A percentile compares a stretch with the other conserved stretches of the same genome.
Conservation (phyloP, 352 stramenopile species). For the Blastocystis sp. region DNA sequence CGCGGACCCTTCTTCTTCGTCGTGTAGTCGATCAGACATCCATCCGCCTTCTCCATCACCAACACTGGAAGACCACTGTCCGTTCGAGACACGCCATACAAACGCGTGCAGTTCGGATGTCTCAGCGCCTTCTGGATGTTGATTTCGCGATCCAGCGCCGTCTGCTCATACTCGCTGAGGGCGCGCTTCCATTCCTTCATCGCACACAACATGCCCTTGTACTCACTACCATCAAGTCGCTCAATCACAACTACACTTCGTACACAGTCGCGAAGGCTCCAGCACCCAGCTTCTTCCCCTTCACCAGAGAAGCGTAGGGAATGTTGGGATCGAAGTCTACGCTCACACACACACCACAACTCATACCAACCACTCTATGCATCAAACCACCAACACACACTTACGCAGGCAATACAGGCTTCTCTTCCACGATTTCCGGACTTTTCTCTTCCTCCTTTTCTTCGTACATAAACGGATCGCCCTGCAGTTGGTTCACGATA, state of each 20-base stretch:
- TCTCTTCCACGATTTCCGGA: not conserved
- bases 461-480: not conserved
- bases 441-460: not conserved
- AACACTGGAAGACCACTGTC: not conserved
- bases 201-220: not conserved
- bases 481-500: slow-evolving; percentile 27
- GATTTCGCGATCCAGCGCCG: slow-evolving; percentile 10
- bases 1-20: not conserved
- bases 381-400: not conserved
- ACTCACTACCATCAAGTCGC: not conserved
- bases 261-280: slow-evolving; percentile 15
- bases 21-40: not conserved
- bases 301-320: not conserved
- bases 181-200: slow-evolving; percentile 13
- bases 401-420: not conserved
- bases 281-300: slow-evolving; percentile 5
- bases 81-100: slow-evolving; percentile 22
- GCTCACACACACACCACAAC: not conserved
- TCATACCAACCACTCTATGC: not conserved
- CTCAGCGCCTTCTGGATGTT: slow-evolving; percentile 22
- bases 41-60: slow-evolving; percentile 24
- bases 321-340: slow-evolving; percentile 6
- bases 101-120: slow-evolving; percentile 9
- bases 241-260: not conserved
- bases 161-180: not conserved